Percentiles rank a stretch among this genome's conserved stretches.
Evolutionary conservation across 495 filamentous ascomycete genomes (phyloP).

Genomic region (Penicilliopsis zonata): DNA sequence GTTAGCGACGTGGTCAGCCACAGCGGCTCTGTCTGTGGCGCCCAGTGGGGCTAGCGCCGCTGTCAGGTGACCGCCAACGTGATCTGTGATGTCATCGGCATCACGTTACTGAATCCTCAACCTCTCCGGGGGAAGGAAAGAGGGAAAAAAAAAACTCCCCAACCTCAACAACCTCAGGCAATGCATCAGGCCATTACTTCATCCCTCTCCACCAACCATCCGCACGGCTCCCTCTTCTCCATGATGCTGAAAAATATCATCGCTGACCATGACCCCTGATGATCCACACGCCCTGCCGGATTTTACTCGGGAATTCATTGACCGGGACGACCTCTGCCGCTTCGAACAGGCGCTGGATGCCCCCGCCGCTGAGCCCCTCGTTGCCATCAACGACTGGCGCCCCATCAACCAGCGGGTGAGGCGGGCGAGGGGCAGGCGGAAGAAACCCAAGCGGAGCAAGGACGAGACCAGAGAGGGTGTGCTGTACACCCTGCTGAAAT

Average conservation of each 20-base stretch:
- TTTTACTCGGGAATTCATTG: conserved; percentile 52
- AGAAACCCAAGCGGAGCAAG: conserved; percentile 42
- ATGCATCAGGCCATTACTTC: too few species aligned
- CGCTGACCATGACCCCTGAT: conserved; percentile 23
- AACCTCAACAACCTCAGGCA: too few species aligned
- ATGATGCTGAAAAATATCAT: conserved; percentile 22
- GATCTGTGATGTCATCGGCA: too few species aligned
- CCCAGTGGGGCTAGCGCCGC: too few species aligned
- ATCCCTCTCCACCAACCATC: not conserved
- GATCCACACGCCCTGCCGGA: conserved; percentile 45
- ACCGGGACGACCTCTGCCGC: conserved; percentile 34
- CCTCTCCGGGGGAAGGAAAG: too few species aligned
- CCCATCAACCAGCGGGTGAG: conserved; percentile 59
- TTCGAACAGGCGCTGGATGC: conserved; percentile 40
- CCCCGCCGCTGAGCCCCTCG: conserved; percentile 38
- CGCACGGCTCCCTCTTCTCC: conserved; percentile 1
- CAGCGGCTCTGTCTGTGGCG: too few species aligned
- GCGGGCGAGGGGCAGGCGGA: conserved; percentile 30
- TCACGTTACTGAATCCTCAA: too few species aligned
- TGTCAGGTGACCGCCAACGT: too few species aligned
- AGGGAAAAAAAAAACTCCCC: too few species aligned
- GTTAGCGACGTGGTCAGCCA: too few species aligned
- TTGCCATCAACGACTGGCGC: conserved; percentile 76
- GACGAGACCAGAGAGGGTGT: conserved; percentile 94
- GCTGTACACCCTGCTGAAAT: conserved; percentile 77